These are phyloP conservation scores for Pseudonectria foliicola DNA, from an alignment of 2,329 filamentous ascomycete genomes.

Conservation along the genomic window DNA sequence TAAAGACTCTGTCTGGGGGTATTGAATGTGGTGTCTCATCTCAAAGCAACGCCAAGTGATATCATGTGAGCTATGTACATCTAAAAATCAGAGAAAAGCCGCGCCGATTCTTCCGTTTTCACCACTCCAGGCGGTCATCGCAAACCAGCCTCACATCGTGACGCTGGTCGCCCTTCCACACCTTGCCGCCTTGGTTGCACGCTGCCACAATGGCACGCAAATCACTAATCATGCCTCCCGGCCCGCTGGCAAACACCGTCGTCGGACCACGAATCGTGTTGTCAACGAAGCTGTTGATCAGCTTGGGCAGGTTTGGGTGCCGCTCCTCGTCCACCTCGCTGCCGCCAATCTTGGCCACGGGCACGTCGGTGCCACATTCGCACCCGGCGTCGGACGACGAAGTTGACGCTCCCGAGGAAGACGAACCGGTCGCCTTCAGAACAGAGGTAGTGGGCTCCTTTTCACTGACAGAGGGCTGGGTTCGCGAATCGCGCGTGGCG, in stretches of 20 bases:
- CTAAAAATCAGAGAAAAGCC: slow-evolving; percentile 1
- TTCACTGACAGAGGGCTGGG: slow-evolving; percentile 12
- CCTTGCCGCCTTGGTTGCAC: slow-evolving; percentile 43
- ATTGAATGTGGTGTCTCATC: slow-evolving; percentile 1
- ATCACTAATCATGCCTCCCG: slow-evolving; percentile 52
- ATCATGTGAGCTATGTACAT: not conserved
- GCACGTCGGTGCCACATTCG: slow-evolving; percentile 22
- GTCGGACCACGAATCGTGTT: slow-evolving; percentile 41
- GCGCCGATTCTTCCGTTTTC: slow-evolving; percentile 2
- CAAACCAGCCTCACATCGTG: slow-evolving; percentile 50
- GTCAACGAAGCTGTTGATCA: slow-evolving; percentile 43
- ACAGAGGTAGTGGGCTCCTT: slow-evolving; percentile 12
- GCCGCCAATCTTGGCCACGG: slow-evolving; percentile 23
- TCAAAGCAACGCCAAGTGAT: not conserved
- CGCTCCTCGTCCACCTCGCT: slow-evolving; percentile 23
- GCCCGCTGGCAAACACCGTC: slow-evolving; percentile 53
- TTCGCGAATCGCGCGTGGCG: slow-evolving; percentile 45
- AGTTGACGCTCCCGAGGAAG: slow-evolving; percentile 17
- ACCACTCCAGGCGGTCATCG: slow-evolving; percentile 54
- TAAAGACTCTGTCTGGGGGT: too few species aligned
- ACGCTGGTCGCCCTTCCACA: slow-evolving; percentile 51
- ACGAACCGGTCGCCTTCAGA: slow-evolving; percentile 8
- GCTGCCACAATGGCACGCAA: slow-evolving; percentile 46
- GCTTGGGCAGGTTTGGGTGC: slow-evolving; percentile 38
- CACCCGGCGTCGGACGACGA: slow-evolving; percentile 15